A percentile compares a stretch with the other conserved stretches of the same genome.
These are phyloP conservation scores for Barnettozyma populi DNA, from an alignment of 805 yeast genomes.

Conservation along the genomic window DNA sequence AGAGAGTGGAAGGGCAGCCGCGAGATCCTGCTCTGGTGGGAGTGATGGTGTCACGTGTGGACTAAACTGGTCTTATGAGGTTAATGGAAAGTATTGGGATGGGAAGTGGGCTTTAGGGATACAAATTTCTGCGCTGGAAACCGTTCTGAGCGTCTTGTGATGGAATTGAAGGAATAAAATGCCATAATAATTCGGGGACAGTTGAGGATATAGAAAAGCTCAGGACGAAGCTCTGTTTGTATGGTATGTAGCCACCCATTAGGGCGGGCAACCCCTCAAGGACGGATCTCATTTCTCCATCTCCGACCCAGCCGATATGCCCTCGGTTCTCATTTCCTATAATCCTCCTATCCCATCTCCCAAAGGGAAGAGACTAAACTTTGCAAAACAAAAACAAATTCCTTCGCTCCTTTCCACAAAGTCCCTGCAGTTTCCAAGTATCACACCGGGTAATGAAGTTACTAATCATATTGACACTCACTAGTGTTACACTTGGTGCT, in stretches of 20 bases:
- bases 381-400: background rate
- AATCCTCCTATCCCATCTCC: background rate
- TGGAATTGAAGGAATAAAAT: background rate
- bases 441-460: background rate
- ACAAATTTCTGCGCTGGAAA: conserved; percentile 80
- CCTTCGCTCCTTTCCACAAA: too few species aligned
- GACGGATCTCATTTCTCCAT: too few species aligned
- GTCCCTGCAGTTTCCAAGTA: background rate
- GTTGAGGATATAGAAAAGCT: background rate
- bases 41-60: conserved; percentile 85
- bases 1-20: conserved; percentile 66
- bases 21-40: conserved; percentile 84
- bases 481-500: background rate
- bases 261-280: too few species aligned
- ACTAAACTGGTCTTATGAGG: conserved; percentile 57
- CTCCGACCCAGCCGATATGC: background rate
- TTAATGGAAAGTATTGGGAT: conserved; percentile 50
- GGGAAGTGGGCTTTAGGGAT: conserved; percentile 79
- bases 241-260: too few species aligned
- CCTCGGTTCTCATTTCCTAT: background rate
- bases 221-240: too few species aligned
- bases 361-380: background rate
- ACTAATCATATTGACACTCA: background rate
- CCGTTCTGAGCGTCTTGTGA: conserved; percentile 34
- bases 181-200: background rate